Conservation (phyloP, 805 yeast genomes). For the Kazachstania taianensis region DNA sequence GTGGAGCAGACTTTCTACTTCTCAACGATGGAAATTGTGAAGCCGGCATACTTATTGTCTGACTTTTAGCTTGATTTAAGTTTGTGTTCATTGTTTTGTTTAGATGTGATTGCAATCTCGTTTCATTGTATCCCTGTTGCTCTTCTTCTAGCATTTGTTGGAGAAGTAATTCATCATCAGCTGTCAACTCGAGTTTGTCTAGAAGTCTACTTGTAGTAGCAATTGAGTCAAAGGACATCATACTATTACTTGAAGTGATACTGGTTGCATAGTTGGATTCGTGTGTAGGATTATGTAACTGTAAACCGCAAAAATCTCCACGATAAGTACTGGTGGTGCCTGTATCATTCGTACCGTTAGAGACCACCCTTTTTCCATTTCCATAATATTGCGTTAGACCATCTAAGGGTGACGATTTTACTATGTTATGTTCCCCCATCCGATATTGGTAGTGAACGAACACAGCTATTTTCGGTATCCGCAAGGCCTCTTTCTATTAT, state of each 20-base stretch:
- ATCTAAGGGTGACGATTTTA: no score
- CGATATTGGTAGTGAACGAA: no score
- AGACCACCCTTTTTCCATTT: no score
- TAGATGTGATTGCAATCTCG: background rate
- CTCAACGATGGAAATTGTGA: conserved; percentile 26
- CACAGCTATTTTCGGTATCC: no score
- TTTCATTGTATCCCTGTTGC: conserved; percentile 2
- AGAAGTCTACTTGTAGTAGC: conserved; percentile 24
- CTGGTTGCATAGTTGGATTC: background rate
- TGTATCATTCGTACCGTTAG: no score
- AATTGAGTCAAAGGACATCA: conserved; percentile 23
- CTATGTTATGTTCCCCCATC: no score
- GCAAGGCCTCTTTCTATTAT: no score
- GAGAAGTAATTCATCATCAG: conserved; percentile 25
- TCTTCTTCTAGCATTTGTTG: conserved; percentile 19
- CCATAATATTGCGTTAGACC: no score
- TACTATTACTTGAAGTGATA: background rate
- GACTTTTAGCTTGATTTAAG: background rate
- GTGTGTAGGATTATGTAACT: background rate
- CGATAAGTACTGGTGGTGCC: no score
- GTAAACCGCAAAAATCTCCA: background rate
- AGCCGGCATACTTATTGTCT: conserved; percentile 24
- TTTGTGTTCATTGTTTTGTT: background rate
- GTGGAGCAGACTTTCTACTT: background rate
- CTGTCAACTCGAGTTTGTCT: conserved; percentile 25